Evolutionary conservation across 139 green algal species (phyloP).

Genomic region (Spirogloea muscicola): DNA sequence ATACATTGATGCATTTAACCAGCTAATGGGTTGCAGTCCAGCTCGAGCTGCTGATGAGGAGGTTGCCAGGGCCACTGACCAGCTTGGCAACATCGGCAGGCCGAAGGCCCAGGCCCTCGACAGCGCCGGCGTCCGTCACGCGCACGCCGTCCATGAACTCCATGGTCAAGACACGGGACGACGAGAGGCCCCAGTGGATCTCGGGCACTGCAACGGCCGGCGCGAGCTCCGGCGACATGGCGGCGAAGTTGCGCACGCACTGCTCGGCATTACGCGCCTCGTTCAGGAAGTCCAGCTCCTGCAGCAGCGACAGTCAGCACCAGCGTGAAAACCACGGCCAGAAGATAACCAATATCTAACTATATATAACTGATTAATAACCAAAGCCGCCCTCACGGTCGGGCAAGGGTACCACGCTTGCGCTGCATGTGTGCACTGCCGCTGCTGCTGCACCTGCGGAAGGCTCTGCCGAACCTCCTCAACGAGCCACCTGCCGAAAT

Average conservation of each 20-base stretch:
- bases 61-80: too few relatives aligned
- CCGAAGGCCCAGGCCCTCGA: slow-evolving; percentile 39
- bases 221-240: slow-evolving; percentile 6
- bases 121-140: slow-evolving; percentile 48
- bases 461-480: slow-evolving; percentile 78
- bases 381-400: too few relatives aligned
- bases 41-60: too few relatives aligned
- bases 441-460: too few relatives aligned
- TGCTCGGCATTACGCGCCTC: slow-evolving; percentile 69
- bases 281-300: slow-evolving; percentile 74
- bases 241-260: slow-evolving; percentile 62
- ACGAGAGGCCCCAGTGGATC: slow-evolving; percentile 52
- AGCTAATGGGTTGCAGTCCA: too few relatives aligned
- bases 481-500: slow-evolving; percentile 83
- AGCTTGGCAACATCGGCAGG: slow-evolving; percentile 61
- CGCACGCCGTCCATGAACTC: slow-evolving; percentile 74
- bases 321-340: too few relatives aligned
- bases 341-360: too few relatives aligned
- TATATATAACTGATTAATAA: too few relatives aligned
- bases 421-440: too few relatives aligned
- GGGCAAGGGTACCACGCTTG: too few relatives aligned
- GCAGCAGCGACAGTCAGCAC: too few relatives aligned
- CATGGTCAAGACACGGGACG: slow-evolving; percentile 76
- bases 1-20: too few relatives aligned
- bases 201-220: slow-evolving; percentile 51